Percentiles rank a stretch among this genome's conserved stretches.
phyloP scores from a whole-genome alignment of 805 yeast species.

The Wickerhamomyces pijperi region DNA sequence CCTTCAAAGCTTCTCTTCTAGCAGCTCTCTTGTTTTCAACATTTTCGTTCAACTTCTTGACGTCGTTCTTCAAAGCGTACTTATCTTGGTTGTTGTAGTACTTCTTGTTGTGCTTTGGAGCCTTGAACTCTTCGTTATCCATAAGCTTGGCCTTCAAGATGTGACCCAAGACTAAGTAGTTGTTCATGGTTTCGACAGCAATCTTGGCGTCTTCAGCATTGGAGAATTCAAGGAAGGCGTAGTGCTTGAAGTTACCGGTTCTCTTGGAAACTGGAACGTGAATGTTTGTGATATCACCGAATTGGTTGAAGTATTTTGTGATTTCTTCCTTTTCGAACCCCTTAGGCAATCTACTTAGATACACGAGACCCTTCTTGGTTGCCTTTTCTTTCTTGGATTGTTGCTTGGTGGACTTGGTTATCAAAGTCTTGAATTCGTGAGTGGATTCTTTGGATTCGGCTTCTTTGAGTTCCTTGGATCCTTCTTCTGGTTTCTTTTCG shows the following conservation, averaged over 20 bases:
- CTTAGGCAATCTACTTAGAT: slow-evolving; percentile 85
- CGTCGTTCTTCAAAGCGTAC: slow-evolving; percentile 16
- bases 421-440: slow-evolving; percentile 17
- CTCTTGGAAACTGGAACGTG: slow-evolving; percentile 81
- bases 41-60: slow-evolving; percentile 21
- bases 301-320: slow-evolving; percentile 76
- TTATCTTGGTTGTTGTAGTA: slow-evolving; percentile 19
- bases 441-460: slow-evolving; percentile 16
- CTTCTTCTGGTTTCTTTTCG: slow-evolving; percentile 9
- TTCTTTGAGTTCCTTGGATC: slow-evolving; percentile 9
- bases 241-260: slow-evolving; percentile 86
- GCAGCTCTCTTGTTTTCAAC: slow-evolving; percentile 22
- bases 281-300: slow-evolving; percentile 73
- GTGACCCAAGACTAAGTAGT: slow-evolving; percentile 82
- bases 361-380: slow-evolving; percentile 54
- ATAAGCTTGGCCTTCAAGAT: slow-evolving; percentile 60
- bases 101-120: slow-evolving; percentile 24
- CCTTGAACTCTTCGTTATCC: slow-evolving; percentile 31
- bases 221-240: slow-evolving; percentile 80
- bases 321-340: slow-evolving; percentile 78
- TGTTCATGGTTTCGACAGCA: slow-evolving; percentile 94
- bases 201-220: slow-evolving; percentile 66
- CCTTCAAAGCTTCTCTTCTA: slow-evolving; percentile 22
- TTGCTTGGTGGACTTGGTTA: slow-evolving; percentile 6
- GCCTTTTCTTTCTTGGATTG: slow-evolving; percentile 16